A percentile compares a stretch with the other conserved stretches of the same genome.
Conservation (phyloP, 139 green algal species). For the Diplosphaera chodatii region DNA sequence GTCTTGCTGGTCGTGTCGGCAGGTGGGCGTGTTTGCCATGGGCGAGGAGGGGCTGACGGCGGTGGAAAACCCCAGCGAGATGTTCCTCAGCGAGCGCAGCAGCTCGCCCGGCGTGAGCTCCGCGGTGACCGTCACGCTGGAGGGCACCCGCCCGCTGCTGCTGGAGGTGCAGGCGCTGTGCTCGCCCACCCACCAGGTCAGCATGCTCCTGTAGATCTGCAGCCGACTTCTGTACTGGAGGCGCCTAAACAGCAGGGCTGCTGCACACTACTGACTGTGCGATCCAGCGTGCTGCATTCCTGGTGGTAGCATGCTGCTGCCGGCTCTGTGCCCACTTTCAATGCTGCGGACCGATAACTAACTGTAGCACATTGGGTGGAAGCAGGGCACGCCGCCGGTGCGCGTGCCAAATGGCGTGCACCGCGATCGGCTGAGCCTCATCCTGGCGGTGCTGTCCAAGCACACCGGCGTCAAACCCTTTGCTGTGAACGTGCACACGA, state of each 20-base stretch:
- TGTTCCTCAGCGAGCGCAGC: constrained; percentile 54
- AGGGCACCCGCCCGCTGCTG: constrained; percentile 74
- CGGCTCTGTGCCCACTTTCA: too few relatives aligned
- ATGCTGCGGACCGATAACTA: too few relatives aligned
- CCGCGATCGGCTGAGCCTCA: constrained; percentile 55
- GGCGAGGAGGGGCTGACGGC: constrained; percentile 41
- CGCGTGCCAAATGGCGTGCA: constrained; percentile 49
- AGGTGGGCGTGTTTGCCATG: constrained; percentile 83
- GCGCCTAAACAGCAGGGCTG: too few relatives aligned
- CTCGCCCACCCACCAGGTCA: constrained; percentile 15
- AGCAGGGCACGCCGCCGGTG: constrained; percentile 15
- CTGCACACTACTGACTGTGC: too few relatives aligned
- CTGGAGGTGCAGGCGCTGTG: constrained; percentile 86
- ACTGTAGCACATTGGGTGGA: neutral
- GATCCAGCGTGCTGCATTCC: too few relatives aligned
- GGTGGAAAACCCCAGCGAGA: constrained; percentile 58
- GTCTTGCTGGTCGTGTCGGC: neutral
- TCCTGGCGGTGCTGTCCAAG: constrained; percentile 74
- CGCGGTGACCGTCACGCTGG: constrained; percentile 59
- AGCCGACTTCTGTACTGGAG: too few relatives aligned
- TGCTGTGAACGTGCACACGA: constrained; percentile 56
- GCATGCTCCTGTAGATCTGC: neutral
- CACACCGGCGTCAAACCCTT: constrained; percentile 42
- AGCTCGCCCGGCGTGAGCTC: constrained; percentile 35
- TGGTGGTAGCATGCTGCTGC: too few relatives aligned